Evolutionary conservation across 108 stramenopile species (phyloP).

Genomic region (Discostella pseudostelligera): DNA sequence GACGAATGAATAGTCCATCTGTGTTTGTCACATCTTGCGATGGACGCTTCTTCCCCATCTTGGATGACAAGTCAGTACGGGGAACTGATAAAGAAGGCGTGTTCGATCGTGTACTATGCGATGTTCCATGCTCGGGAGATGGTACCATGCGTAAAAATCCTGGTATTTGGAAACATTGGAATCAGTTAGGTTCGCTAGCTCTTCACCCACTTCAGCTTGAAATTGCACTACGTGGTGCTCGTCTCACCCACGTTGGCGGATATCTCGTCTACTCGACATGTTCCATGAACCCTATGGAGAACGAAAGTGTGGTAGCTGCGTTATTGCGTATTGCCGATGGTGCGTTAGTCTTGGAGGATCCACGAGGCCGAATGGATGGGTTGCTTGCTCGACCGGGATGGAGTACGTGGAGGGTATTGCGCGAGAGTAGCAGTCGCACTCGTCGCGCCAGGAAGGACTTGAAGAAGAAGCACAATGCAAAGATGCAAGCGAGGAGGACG

Average conservation of each 20-base stretch:
- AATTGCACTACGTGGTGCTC: slow-evolving; percentile 86
- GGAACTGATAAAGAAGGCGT: slow-evolving; percentile 59
- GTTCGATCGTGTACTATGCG: slow-evolving; percentile 96
- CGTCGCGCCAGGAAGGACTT: slow-evolving; percentile 52
- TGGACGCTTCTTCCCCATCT: slow-evolving; percentile 87
- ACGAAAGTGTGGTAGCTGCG: slow-evolving; percentile 96
- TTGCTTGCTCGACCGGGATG: slow-evolving; percentile 85
- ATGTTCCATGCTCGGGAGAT: slow-evolving; percentile 98
- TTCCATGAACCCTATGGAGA: slow-evolving; percentile 96
- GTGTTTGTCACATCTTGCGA: slow-evolving; percentile 88
- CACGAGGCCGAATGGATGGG: slow-evolving; percentile 55
- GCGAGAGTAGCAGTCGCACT: slow-evolving; percentile 54
- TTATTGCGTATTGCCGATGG: slow-evolving; percentile 74
- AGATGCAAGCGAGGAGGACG: slow-evolving; percentile 65
- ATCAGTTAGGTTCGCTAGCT: slow-evolving; percentile 48
- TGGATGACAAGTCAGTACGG: slow-evolving; percentile 38
- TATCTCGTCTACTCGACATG: slow-evolving; percentile 96
- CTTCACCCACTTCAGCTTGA: slow-evolving; percentile 87
- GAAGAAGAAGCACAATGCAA: slow-evolving; percentile 72
- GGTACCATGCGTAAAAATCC: slow-evolving; percentile 97
- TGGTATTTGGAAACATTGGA: slow-evolving; percentile 86
- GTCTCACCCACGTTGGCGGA: slow-evolving; percentile 83
- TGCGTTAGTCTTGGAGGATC: slow-evolving; percentile 86
- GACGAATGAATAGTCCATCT: slow-evolving; percentile 84
- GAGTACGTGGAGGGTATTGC: slow-evolving; percentile 84